Evolutionary conservation across 1,139 yeast genomes (phyloP), one percentile per base, ranked within the genome.

Genomic region (Taphrina communis): DNA sequence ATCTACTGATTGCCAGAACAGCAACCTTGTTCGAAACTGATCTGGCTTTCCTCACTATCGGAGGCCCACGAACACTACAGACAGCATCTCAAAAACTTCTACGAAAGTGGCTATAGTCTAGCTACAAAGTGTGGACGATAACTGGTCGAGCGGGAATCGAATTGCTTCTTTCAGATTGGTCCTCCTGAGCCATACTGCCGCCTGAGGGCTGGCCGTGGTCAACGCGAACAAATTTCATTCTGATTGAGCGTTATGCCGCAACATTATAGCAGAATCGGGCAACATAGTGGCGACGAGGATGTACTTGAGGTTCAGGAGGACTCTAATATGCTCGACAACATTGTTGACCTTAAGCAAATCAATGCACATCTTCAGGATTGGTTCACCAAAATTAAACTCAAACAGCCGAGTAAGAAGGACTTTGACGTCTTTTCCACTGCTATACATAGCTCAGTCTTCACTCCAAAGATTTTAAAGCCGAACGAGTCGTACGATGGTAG

Each of bases 351-450:
- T 25, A 62, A 56, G 58, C 59, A 65, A 21, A 67, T 67, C 46
- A 67, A 67, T 62, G 70, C 70, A 44, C 67, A 66, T 25, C 58
- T 67, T 12, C 61, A 63, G 42, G 59, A 57, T 19, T 67, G 70
- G 70, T 9, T 71, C 73, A 31, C 66, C 31, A 11, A 63, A 21
- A 63, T 63, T 39, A 63, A 63, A 50, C n/a, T 41, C 17, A 63
- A 63, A 21, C 60, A 53, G 21, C 51, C 67, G 19, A 19, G 31
- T 38, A 55, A 42, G 17, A 63, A 63, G 56, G 59, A 42, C 11
- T 63, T 63, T 41, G 67, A 63, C 21, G 42, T 55, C 25, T 63
- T 63, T 21, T 46, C 60, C 7, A 58, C 61, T 12, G 38, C 55
- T 42, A 63, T 63, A 8, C 67, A 63, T 51, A 63, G 39, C 48